Percentiles rank a stretch among this genome's conserved stretches.
Evolutionary conservation across 768 basidiomycete species (phyloP).

Genomic region (Lanmaoa pseudosensibilis): DNA sequence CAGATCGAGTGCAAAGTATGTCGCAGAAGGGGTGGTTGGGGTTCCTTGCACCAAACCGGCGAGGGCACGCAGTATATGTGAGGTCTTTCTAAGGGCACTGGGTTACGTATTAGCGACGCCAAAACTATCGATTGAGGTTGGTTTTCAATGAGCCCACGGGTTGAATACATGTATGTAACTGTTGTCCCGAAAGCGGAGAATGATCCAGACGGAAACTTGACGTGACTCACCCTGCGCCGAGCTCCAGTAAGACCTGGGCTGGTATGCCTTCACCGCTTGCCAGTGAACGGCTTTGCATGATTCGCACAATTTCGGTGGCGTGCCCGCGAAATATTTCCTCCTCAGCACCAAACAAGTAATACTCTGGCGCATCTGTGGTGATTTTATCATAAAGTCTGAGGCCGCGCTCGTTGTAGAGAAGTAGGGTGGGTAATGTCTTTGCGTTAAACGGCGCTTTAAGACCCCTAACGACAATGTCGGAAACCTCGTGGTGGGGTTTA

Average conservation of each 20-base stretch:
- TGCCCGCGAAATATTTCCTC: constrained; percentile 77
- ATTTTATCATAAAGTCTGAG: constrained; percentile 85
- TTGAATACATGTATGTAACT: not conserved
- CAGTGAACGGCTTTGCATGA: constrained; percentile 53
- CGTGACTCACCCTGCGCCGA: constrained; percentile 85
- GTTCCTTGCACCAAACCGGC: constrained; percentile 49
- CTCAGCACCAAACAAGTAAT: constrained; percentile 90
- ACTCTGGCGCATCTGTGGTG: constrained; percentile 74
- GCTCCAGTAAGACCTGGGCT: constrained; percentile 73
- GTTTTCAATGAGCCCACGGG: too few species aligned
- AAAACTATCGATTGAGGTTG: not conserved
- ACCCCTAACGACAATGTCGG: constrained; percentile 51
- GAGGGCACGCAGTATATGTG: constrained; percentile 73
- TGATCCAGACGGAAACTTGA: not conserved
- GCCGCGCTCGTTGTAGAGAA: constrained; percentile 86
- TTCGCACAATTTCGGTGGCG: constrained; percentile 69
- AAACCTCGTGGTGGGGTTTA: constrained; percentile 33
- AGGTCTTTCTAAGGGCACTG: constrained; percentile 88
- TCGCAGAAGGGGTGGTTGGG: constrained; percentile 50
- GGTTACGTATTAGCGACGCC: constrained; percentile 9
- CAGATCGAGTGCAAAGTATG: constrained; percentile 92
- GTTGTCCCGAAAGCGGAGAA: not conserved
- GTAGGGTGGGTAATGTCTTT: constrained; percentile 74
- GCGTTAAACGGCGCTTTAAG: constrained; percentile 53
- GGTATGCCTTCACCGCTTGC: constrained; percentile 24